Evolutionary conservation across 768 basidiomycete genomes (phyloP).

Genomic region (Mycena vitilis): DNA sequence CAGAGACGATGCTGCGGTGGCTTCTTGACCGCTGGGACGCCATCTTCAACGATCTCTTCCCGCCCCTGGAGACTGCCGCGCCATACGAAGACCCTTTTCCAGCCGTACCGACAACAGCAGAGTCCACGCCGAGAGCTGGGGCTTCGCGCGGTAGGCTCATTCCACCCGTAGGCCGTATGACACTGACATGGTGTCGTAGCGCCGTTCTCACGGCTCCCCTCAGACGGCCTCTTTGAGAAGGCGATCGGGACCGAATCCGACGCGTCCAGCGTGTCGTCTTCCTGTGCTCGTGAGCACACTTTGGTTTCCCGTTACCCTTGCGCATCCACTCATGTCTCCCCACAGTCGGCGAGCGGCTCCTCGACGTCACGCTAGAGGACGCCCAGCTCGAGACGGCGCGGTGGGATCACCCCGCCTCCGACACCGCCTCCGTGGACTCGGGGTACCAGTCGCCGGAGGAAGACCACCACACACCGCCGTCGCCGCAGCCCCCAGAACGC

Average conservation of each 20-base stretch:
- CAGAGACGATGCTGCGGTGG: conserved; percentile 48
- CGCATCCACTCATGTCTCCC: background rate
- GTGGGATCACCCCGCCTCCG: conserved; percentile 16
- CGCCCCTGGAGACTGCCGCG: conserved; percentile 27
- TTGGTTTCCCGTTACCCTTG: background rate
- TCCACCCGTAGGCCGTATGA: background rate
- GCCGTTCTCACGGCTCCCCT: conserved; percentile 23
- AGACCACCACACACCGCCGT: conserved; percentile 19
- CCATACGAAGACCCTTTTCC: background rate
- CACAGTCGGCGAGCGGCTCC: conserved; percentile 42
- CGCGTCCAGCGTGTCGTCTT: conserved; percentile 35
- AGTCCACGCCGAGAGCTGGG: conserved; percentile 6
- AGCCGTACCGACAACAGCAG: background rate
- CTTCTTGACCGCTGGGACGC: conserved; percentile 49
- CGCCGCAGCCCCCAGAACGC: conserved; percentile 22
- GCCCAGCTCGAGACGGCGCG: conserved; percentile 24
- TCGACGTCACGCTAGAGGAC: conserved; percentile 40
- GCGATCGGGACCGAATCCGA: conserved; percentile 24
- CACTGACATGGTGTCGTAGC: conserved; percentile 10
- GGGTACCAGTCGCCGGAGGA: conserved; percentile 32
- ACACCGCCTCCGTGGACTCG: conserved; percentile 24
- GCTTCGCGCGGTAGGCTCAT: conserved; percentile 9
- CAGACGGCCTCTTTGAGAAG: conserved; percentile 29
- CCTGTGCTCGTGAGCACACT: conserved; percentile 32
- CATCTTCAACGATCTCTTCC: conserved; percentile 48